Base-by-base conservation (phyloP, 352 stramenopile species). In the Phytophthora brassicae region DNA sequence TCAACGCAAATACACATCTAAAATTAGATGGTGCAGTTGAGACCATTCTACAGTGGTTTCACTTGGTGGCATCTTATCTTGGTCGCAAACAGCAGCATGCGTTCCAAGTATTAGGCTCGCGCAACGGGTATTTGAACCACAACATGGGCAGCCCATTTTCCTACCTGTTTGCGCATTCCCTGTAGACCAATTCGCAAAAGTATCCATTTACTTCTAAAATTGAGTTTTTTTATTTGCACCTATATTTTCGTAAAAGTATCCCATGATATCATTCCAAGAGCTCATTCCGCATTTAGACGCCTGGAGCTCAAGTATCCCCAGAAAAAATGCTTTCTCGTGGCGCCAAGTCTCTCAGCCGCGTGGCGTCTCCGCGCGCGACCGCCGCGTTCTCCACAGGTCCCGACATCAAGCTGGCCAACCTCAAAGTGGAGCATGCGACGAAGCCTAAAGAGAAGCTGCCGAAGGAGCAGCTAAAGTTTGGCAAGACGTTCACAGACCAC, bases 401-500 rank as follows among this genome's bases (percentile, higher is more conserved):
- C 4, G 60, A 76, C 29, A 76, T 76, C 45, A 46, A 68, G 31
- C 49, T 56, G 19, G 35, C 73, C 23, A 77, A 84, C 28, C 66
- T 88, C 23, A 33, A 81, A 55, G 58, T 89, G n/a, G 60, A 86
- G 20, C 58, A 70, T 23, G 87, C 79, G 17, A 55, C 57, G 11
- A 33, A 26, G 17, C 79, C 79, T 17, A 81, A 90, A 70, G 11
- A 68, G 6, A 95, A 95, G 60, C 20, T 88, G 19, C 74, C 87
- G 31, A 96, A 95, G 59, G 86, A 95, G 56, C 60, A 95, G 64
- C 86, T 98, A 16, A 86, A 76, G 55, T 99, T 99, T 72, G 97
- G 97, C 53, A 97, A 90, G 55, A 95, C 86, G 6, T 97, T 99
- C 74, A 92, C 92, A 19, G 94, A 98, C 74, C 96, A 99, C 79